These are phyloP conservation scores for Peribolospora baueri DNA, from an alignment of 768 basidiomycete species.

Conservation along the genomic window DNA sequence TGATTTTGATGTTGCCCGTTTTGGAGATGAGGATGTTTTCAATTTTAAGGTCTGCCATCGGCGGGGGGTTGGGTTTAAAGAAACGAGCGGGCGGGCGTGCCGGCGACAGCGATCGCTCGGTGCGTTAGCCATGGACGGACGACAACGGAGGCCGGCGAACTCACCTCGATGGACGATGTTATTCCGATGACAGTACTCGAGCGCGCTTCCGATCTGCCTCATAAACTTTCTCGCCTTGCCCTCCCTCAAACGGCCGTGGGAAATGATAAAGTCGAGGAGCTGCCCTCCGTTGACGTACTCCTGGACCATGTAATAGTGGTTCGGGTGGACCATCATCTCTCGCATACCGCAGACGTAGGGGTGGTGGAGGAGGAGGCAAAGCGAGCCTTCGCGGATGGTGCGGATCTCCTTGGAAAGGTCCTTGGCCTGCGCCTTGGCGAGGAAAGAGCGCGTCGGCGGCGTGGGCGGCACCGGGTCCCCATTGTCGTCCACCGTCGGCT, in stretches of 20 bases:
- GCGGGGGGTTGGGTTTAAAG: not conserved
- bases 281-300: conserved; percentile 98
- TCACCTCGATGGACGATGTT: conserved; percentile 75
- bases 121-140: not conserved
- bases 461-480: conserved; percentile 15
- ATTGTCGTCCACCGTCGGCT: not conserved
- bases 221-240: conserved; percentile 93
- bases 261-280: conserved; percentile 99
- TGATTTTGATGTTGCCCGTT: conserved; percentile 97
- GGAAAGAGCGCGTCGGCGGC: conserved; percentile 28
- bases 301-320: conserved; percentile 99
- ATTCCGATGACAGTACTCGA: conserved; percentile 92
- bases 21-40: conserved; percentile 98
- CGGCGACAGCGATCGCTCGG: not conserved
- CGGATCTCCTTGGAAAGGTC: conserved; percentile 92
- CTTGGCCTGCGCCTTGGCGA: conserved; percentile 52
- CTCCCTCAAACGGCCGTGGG: conserved; percentile 82
- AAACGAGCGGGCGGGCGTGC: not conserved
- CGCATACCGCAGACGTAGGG: conserved; percentile 99
- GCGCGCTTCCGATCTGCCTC: conserved; percentile 79
- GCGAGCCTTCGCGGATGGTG: conserved; percentile 79
- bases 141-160: not conserved
- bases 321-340: conserved; percentile 88
- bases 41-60: conserved; percentile 55
- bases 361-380: conserved; percentile 87